Conservation (phyloP, 140 eudicot species). For the Artemisia princeps region DNA sequence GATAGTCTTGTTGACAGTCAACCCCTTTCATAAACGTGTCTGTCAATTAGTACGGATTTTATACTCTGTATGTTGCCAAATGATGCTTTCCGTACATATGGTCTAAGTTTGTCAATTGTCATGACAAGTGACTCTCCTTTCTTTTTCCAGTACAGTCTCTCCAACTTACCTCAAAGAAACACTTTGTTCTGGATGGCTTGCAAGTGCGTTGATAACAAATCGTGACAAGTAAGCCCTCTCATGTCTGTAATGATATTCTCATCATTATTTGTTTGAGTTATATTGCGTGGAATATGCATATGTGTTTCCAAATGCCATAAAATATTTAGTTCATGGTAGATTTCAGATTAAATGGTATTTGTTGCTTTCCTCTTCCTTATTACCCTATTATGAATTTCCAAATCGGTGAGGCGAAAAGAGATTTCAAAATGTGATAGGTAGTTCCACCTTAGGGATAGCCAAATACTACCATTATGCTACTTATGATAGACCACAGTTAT, state of each 20-base stretch:
- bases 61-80: not conserved
- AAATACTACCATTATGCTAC: not conserved
- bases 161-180: conserved; percentile 80
- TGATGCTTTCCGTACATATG: not conserved
- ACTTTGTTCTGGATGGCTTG: conserved; percentile 87
- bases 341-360: not conserved
- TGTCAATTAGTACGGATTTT: not conserved
- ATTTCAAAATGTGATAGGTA: not conserved
- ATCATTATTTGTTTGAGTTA: not conserved
- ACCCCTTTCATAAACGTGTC: no score
- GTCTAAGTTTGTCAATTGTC: not conserved
- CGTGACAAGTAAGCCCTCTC: conserved; percentile 53
- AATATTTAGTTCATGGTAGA: not conserved
- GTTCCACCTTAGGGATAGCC: not conserved
- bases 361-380: not conserved
- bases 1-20: conserved; percentile 1
- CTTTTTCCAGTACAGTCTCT: conserved; percentile 72
- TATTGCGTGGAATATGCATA: conserved; percentile 1
- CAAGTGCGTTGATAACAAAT: conserved; percentile 53
- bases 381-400: not conserved
- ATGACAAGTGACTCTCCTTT: conserved; percentile 22
- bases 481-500: not conserved
- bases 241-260: conserved; percentile 1
- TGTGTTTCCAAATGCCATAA: not conserved
- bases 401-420: not conserved